phyloP scores from a whole-genome alignment of 148 eudicot species.

The Limonium bicolor region DNA sequence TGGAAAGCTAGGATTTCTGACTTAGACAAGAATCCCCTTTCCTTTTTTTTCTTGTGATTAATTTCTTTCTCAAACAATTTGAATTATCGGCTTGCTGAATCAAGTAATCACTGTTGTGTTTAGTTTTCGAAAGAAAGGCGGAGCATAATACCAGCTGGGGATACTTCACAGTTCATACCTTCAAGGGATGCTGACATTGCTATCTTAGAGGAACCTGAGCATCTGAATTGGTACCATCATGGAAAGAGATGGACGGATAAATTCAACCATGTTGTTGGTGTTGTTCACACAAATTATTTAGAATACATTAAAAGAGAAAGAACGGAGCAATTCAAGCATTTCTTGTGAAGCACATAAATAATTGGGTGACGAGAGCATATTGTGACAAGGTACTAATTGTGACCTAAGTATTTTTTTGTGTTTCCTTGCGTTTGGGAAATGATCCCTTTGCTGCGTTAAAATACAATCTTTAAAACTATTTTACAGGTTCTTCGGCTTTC shows the following conservation, averaged over 20 bases:
- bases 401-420: not conserved
- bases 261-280: constrained; percentile 94
- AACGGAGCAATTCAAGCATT: constrained; percentile 91
- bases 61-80: too few species aligned
- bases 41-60: too few species aligned
- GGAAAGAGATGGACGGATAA: constrained; percentile 99
- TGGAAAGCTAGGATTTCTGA: too few species aligned
- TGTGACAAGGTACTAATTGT: constrained; percentile 65
- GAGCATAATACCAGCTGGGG: constrained; percentile 91
- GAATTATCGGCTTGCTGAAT: constrained; percentile 1
- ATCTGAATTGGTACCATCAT: constrained; percentile 97
- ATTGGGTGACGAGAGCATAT: constrained; percentile 65
- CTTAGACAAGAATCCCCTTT: too few species aligned
- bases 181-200: constrained; percentile 93
- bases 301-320: constrained; percentile 97
- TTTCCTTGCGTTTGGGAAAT: not conserved
- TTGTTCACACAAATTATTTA: constrained; percentile 97
- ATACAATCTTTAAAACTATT: constrained; percentile 2
- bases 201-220: constrained; percentile 97
- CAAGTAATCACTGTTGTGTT: constrained; percentile 5
- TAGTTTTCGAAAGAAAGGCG: constrained; percentile 84
- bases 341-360: constrained; percentile 79
- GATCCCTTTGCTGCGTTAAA: not conserved
- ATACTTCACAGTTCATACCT: constrained; percentile 73
- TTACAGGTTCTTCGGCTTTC: constrained; percentile 89